Percentiles rank a stretch among this genome's conserved stretches.
phyloP scores from a whole-genome alignment of 176 grass and related monocot genomes.

The Tillandsia leiboldiana region DNA sequence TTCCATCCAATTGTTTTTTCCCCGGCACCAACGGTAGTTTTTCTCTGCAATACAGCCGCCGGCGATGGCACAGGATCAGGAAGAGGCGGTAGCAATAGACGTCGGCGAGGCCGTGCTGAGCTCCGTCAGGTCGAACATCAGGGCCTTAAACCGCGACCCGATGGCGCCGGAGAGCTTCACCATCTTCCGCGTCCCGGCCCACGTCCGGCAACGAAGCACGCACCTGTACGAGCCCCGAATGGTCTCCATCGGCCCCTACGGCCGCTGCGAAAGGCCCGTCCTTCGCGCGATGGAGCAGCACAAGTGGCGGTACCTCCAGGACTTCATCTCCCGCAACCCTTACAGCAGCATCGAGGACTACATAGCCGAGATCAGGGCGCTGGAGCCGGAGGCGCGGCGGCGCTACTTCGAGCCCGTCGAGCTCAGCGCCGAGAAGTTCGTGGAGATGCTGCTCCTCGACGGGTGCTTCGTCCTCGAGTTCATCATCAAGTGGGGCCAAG shows the following conservation, averaged over 20 bases:
- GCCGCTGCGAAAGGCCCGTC: not conserved
- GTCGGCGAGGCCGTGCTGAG: not conserved
- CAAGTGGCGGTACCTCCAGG: constrained; percentile 14
- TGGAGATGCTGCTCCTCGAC: constrained; percentile 22
- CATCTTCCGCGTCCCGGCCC: constrained; percentile 8
- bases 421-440: constrained; percentile 9
- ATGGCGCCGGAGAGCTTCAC: not conserved
- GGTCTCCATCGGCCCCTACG: constrained; percentile 19
- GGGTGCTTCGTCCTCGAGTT: constrained; percentile 24
- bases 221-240: constrained; percentile 25
- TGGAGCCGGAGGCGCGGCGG: constrained; percentile 15
- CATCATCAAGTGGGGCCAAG: not conserved
- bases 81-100: not conserved
- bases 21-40: not conserved
- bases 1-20: too few species aligned
- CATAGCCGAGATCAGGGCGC: not conserved
- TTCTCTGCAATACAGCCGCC: not conserved
- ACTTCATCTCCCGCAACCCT: constrained; percentile 9
- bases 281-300: constrained; percentile 15
- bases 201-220: constrained; percentile 13
- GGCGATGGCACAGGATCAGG: not conserved
- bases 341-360: not conserved
- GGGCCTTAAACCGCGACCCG: not conserved
- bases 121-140: not conserved
- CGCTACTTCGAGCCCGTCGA: constrained; percentile 22